These are phyloP conservation scores for Phytophthora tentaculata DNA, from an alignment of 352 stramenopile species.

Conservation along the genomic window DNA sequence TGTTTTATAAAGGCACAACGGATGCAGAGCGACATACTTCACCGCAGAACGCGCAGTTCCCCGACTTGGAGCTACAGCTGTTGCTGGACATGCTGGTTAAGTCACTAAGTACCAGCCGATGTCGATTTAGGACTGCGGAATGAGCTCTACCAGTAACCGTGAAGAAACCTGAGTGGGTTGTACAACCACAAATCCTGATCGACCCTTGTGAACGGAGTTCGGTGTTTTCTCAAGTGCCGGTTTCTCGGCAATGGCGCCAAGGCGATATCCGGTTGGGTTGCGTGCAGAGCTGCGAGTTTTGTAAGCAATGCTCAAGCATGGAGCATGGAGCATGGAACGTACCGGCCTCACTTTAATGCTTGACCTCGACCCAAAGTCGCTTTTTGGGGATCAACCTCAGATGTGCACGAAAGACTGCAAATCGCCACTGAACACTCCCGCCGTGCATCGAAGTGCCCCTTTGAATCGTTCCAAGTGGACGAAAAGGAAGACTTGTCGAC, in stretches of 20 bases:
- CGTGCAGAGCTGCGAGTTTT: constrained; percentile 8
- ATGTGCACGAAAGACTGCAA: constrained; percentile 39
- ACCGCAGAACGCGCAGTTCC: constrained; percentile 29
- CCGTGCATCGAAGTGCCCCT: constrained; percentile 12
- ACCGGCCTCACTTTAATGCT: constrained; percentile 4
- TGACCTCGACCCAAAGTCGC: constrained; percentile 17
- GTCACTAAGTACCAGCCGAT: too few species aligned
- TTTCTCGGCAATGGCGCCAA: constrained; percentile 7
- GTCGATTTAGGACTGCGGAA: neutral
- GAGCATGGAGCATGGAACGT: constrained; percentile 30
- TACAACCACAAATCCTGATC: constrained; percentile 17
- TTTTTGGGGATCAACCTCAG: constrained; percentile 12
- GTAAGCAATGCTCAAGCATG: constrained; percentile 32
- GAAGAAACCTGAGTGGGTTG: neutral
- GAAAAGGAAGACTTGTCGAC: constrained; percentile 18
- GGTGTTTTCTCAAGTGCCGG: constrained; percentile 26
- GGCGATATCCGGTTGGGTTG: constrained; percentile 18
- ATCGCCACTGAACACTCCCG: constrained; percentile 24
- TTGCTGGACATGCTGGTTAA: constrained; percentile 30
- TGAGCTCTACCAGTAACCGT: constrained; percentile 4
- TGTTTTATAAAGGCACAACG: constrained; percentile 3
- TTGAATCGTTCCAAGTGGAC: constrained; percentile 11
- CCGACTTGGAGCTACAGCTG: constrained; percentile 15
- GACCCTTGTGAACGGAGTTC: constrained; percentile 12
- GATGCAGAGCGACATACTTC: constrained; percentile 25